A percentile compares a stretch with the other conserved stretches of the same genome.
These are phyloP conservation scores for Cardamine chenopodiifolia DNA, from an alignment of 345 rosid genomes.

Conservation along the genomic window DNA sequence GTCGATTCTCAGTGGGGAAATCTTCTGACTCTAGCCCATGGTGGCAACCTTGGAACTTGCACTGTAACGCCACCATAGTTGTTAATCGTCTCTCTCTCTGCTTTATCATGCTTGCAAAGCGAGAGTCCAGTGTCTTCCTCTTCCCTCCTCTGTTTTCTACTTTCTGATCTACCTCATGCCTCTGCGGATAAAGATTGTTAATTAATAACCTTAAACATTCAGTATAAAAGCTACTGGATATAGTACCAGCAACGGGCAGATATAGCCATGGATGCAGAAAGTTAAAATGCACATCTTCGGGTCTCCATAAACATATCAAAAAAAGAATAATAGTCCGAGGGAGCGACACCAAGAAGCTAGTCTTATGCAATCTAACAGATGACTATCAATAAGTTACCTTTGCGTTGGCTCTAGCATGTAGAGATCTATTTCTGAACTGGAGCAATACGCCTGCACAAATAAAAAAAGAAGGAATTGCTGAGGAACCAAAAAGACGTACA, in stretches of 20 bases:
- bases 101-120: constrained; percentile 79
- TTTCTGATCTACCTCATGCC: constrained; percentile 30
- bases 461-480: not conserved
- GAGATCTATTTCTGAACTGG: constrained; percentile 41
- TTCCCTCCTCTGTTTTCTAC: constrained; percentile 42
- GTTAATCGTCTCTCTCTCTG: constrained; percentile 50
- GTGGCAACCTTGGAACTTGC: constrained; percentile 46
- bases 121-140: constrained; percentile 66
- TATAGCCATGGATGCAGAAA: not conserved
- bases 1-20: constrained; percentile 43
- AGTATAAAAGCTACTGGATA: not conserved
- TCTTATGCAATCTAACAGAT: not conserved
- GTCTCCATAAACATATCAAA: not conserved
- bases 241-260: not conserved
- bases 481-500: not conserved
- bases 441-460: constrained; percentile 54
- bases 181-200: constrained; percentile 19
- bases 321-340: not conserved
- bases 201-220: not conserved
- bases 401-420: constrained; percentile 15
- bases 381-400: constrained; percentile 65
- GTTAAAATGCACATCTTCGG: not conserved
- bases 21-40: constrained; percentile 57
- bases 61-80: constrained; percentile 40
- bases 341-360: not conserved